These are phyloP conservation scores for Candolleomyces aberdarensis DNA, from an alignment of 768 basidiomycete genomes.

Conservation along the genomic window DNA sequence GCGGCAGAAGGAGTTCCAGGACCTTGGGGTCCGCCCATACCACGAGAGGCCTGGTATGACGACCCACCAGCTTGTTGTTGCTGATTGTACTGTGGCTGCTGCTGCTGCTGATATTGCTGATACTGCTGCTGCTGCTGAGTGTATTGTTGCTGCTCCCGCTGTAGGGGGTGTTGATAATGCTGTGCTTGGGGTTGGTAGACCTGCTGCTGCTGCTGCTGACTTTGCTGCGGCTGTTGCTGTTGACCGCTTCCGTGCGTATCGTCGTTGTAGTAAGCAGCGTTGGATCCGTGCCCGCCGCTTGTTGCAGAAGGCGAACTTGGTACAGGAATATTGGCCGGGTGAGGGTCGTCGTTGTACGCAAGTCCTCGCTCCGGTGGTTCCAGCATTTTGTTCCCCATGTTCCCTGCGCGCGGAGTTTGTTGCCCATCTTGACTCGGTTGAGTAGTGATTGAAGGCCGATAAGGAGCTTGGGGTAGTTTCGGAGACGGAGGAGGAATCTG, in stretches of 20 bases:
- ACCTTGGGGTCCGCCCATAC: constrained; percentile 24
- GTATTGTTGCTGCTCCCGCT: constrained; percentile 6
- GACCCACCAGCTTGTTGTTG: constrained; percentile 9
- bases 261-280: neutral
- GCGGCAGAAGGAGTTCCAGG: constrained; percentile 33
- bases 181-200: constrained; percentile 19
- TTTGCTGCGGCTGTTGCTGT: constrained; percentile 5
- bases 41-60: constrained; percentile 18
- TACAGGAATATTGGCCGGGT: neutral
- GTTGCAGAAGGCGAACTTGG: neutral
- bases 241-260: neutral
- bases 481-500: neutral
- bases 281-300: neutral
- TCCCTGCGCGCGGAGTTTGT: neutral
- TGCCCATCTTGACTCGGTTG: neutral
- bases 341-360: neutral
- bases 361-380: neutral
- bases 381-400: neutral
- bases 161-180: constrained; percentile 16
- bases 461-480: neutral
- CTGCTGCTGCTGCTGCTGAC: constrained; percentile 5
- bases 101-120: constrained; percentile 19
- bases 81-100: constrained; percentile 17
- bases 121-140: constrained; percentile 16
- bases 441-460: neutral